These are phyloP conservation scores for Rosa multiflora DNA, from an alignment of 306 rosid genomes.

Conservation along the genomic window DNA sequence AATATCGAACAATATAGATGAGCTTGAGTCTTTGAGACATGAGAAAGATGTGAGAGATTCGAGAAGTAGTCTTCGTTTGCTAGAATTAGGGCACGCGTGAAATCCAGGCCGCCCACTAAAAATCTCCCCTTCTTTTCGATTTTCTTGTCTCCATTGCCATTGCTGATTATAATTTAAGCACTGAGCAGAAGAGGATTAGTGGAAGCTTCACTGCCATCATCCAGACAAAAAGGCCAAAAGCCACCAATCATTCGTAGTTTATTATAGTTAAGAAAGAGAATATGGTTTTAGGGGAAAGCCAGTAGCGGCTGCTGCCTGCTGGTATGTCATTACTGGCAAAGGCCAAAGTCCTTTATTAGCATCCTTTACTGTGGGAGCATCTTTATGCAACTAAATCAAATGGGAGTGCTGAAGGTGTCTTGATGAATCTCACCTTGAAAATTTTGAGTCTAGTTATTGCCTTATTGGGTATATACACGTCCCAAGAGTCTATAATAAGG, in stretches of 20 bases:
- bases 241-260: background rate
- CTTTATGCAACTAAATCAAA: background rate
- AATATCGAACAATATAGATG: background rate
- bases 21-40: background rate
- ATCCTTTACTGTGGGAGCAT: background rate
- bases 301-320: background rate
- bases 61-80: conserved; percentile 22
- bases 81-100: conserved; percentile 63
- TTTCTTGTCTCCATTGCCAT: conserved; percentile 19
- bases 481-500: no score
- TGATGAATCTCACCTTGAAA: background rate
- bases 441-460: no score
- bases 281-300: conserved; percentile 14
- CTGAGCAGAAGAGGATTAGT: conserved; percentile 23
- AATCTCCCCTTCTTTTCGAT: conserved; percentile 5
- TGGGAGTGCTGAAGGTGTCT: background rate
- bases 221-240: conserved; percentile 23
- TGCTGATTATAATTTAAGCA: conserved; percentile 10
- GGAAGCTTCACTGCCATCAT: conserved; percentile 35
- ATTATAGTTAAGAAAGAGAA: background rate
- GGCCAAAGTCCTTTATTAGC: background rate
- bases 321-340: background rate
- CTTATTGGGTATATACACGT: no score
- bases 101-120: conserved; percentile 41
- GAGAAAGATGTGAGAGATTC: conserved; percentile 24